Conservation (phyloP, 2,329 filamentous ascomycete species). For the Colletotrichum filicis region DNA sequence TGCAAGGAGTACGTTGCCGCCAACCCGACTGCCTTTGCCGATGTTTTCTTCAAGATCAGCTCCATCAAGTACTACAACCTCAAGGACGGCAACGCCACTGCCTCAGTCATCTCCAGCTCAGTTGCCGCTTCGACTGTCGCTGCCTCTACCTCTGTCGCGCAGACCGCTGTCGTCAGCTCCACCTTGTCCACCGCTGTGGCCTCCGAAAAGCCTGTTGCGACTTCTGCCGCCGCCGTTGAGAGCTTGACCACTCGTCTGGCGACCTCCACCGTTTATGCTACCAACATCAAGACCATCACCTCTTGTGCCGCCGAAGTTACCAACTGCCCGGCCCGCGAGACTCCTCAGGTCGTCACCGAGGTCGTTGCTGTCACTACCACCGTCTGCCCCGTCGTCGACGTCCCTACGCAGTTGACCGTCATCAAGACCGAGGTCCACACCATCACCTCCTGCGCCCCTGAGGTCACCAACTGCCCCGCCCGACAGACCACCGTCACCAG, state of each 20-base stretch:
- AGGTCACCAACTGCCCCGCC: constrained; percentile 39
- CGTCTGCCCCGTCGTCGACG: constrained; percentile 50
- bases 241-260: constrained; percentile 28
- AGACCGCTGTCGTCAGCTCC: constrained; percentile 2
- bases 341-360: constrained; percentile 38
- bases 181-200: neutral
- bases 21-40: constrained; percentile 47
- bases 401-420: constrained; percentile 20
- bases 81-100: constrained; percentile 25
- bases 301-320: constrained; percentile 25
- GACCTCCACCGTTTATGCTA: constrained; percentile 32
- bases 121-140: neutral
- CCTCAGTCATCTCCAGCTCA: neutral
- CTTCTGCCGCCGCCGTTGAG: neutral
- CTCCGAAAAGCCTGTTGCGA: neutral
- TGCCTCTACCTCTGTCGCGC: neutral
- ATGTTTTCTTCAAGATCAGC: constrained; percentile 59
- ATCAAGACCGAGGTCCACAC: constrained; percentile 41
- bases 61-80: constrained; percentile 47
- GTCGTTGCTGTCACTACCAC: constrained; percentile 56
- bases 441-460: constrained; percentile 43
- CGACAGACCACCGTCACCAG: constrained; percentile 29
- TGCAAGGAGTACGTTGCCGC: constrained; percentile 51
- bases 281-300: constrained; percentile 36
- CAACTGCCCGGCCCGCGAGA: constrained; percentile 25